Base-by-base conservation (phyloP, 1,139 yeast genomes). In the Blastobotrys illinoisensis region DNA sequence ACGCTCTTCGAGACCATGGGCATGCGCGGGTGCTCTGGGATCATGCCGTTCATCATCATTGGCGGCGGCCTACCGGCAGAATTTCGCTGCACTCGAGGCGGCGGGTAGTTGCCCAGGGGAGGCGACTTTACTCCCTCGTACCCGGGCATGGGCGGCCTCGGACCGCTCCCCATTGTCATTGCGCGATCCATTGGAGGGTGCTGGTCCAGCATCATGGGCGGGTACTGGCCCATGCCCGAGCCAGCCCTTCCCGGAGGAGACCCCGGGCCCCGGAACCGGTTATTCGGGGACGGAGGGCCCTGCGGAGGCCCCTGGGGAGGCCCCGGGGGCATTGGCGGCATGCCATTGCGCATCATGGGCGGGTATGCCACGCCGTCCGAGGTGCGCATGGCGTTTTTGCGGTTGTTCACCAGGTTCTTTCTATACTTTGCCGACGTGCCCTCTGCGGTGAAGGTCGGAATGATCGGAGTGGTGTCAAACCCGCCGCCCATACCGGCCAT, bases 401-500 rank as follows among this genome's bases (percentile, higher is more conserved):
- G 64, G 28, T 65, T 56, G 54, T 65, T 71, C 28, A 63, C 64
- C 56, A 68, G 63, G 47, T 68, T 67, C 51, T 68, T 69, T 26
- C 74, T 64, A 59, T 70, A 70, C 49, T 66, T 61, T 11, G 56
- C 52, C 16, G 56, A 49, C 14, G 61, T 60, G 1, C 56, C 54
- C 19, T 56, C 54, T n/a, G 57, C 60, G 11, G 59, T 51, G n/a
- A 71, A 56, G 32, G 66, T 68, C 21, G 74, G 74, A 45, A 71
- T 70, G 47, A 71, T 60, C 9, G 74, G 74, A 16, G 73, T 62
- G 2, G 73, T 66, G 56, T 71, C 74, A 51, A 62, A 66, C 7
- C 63, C 65, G 44, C 63, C 57, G 24, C 65, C 54, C 68, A 67
- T 67, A 18, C 32, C 23, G 23, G 23, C 23, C 23, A 21, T 21